A percentile compares a stretch with the other conserved stretches of the same genome.
Conservation (phyloP, 2,329 filamentous ascomycete species). For the Curvularia lunata region DNA sequence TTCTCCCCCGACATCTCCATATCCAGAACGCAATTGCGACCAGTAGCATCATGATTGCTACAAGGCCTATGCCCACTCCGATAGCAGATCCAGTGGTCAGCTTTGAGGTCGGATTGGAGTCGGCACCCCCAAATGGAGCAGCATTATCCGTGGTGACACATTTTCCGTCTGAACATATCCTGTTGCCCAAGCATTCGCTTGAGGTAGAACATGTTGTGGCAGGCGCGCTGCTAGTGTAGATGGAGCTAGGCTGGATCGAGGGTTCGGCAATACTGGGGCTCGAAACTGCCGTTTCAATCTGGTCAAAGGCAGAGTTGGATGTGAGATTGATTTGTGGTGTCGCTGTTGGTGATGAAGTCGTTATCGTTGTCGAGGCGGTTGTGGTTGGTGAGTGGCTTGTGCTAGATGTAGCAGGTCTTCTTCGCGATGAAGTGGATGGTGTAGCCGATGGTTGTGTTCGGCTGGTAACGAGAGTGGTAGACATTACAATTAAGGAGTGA, state of each 20-base stretch:
- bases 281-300: conserved; percentile 23
- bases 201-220: conserved; percentile 29
- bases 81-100: conserved; percentile 32
- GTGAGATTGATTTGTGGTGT: conserved; percentile 9
- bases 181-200: conserved; percentile 35
- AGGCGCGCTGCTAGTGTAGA: conserved; percentile 13
- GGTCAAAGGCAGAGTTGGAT: conserved; percentile 13
- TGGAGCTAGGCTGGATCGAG: not conserved
- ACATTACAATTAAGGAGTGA: conserved; percentile 37
- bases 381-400: not conserved
- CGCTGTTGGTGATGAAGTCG: conserved; percentile 11
- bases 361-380: not conserved
- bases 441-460: conserved; percentile 12
- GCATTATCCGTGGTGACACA: conserved; percentile 28
- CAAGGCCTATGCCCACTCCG: conserved; percentile 38
- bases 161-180: conserved; percentile 29
- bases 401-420: conserved; percentile 11
- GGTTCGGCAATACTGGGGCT: conserved; percentile 1
- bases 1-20: conserved; percentile 26
- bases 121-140: conserved; percentile 29
- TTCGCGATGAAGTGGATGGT: conserved; percentile 15
- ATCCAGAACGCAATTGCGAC: conserved; percentile 33
- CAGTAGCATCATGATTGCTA: conserved; percentile 28
- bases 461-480: conserved; percentile 25
- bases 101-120: conserved; percentile 22